Base-by-base conservation (phyloP, 148 eudicot species). In the Hydrangea macrophylla region DNA sequence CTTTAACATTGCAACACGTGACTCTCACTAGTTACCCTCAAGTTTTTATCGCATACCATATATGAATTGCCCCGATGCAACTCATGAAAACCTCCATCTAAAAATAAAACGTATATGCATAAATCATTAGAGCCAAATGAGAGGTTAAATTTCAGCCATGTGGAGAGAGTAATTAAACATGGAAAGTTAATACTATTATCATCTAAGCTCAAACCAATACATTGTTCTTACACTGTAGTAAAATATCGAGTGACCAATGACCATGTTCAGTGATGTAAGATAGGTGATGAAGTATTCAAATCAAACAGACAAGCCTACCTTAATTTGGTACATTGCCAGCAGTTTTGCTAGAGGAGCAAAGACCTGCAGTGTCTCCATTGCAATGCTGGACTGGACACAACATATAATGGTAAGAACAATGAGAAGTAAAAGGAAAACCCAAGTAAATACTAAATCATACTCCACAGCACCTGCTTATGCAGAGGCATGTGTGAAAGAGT, bases 291-390 rank as follows among this genome's bases (percentile, higher is more conserved):
- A n/a, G 5, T 26, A 53, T 44, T n/a, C 59, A 36, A 18, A 20
- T 67, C 26, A 60, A 71, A 57, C 28, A 45, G 55, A 62, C 39
- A 33, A 23, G 59, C 15, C 60, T 76, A 94, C 98, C 96, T 94
- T 94, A 62, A 94, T 94, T 85, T 86, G 88, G 83, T 94, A 90
- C 92, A 94, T 94, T 45, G 97, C 98, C 28, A 94, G 84, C 67
- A 88, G 78, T 78, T 94, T 94, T 64, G 98, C 98, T 55, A 94
- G 78, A 75, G 98, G 98, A 60, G 98, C 98, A 87, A 94, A 94
- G 76, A 94, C 98, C 78, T 94, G 92, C 67, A 90, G 77, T 1
- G 98, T 94, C 89, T 94, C 98, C 79, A 70, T 70, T 39, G 98
- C 98, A 68, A 94, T 94, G 79, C 97, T 90, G 61, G 91, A 76